Conservation (phyloP, 345 rosid genomes). For the Geranium brycei region DNA sequence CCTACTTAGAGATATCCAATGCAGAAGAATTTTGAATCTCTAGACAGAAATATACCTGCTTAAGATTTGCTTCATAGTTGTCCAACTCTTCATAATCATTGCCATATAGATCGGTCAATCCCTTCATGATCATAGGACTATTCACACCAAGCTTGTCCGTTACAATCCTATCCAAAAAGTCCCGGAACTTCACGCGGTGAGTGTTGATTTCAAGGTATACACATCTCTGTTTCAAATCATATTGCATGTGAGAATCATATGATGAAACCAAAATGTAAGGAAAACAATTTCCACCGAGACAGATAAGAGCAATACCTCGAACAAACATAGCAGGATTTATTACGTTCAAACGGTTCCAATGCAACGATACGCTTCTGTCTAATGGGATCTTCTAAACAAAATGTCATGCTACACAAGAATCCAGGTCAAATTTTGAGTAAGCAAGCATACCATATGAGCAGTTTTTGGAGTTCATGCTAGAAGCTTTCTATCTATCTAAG, state of each 20-base stretch:
- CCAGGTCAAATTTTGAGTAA: too few relatives aligned
- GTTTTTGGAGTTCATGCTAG: too few relatives aligned
- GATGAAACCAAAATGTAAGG: slow-evolving; percentile 3
- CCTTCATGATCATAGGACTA: slow-evolving; percentile 73
- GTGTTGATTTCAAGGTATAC: slow-evolving; percentile 74
- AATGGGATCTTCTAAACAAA: slow-evolving; percentile 76
- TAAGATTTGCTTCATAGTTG: slow-evolving; percentile 84
- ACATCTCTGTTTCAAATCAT: slow-evolving; percentile 51
- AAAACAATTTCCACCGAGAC: slow-evolving; percentile 6
- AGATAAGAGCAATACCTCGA: slow-evolving; percentile 47
- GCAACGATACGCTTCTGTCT: slow-evolving; percentile 93
- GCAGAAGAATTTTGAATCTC: too few relatives aligned
- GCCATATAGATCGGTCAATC: slow-evolving; percentile 75
- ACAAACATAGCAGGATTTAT: slow-evolving; percentile 91
- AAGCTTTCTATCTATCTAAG: too few relatives aligned
- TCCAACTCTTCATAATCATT: slow-evolving; percentile 78
- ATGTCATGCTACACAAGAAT: slow-evolving; percentile 59
- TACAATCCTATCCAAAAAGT: slow-evolving; percentile 83
- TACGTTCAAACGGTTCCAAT: slow-evolving; percentile 79
- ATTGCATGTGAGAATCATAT: slow-evolving; percentile 4
- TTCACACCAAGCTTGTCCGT: slow-evolving; percentile 92
- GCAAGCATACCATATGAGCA: too few relatives aligned
- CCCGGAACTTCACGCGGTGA: slow-evolving; percentile 58
- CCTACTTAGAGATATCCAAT: too few relatives aligned
- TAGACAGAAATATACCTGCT: slow-evolving; percentile 38